phyloP scores from a whole-genome alignment of 2,329 filamentous ascomycete species.

The Didymosphaeria variabile region DNA sequence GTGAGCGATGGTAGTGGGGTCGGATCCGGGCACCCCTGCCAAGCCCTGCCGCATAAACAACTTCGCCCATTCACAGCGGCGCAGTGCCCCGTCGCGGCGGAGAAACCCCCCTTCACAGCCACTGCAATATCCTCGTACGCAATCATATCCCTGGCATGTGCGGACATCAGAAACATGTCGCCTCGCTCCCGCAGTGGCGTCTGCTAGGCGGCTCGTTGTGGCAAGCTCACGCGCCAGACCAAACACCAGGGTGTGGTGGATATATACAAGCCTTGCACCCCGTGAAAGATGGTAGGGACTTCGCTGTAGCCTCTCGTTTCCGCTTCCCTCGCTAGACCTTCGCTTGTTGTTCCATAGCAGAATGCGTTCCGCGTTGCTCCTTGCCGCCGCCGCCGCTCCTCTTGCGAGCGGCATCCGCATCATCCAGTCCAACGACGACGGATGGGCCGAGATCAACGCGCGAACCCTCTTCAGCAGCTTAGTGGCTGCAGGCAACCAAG shows the following conservation, averaged over 20 bases:
- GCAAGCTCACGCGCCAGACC: not conserved
- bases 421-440: slow-evolving; percentile 75
- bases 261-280: slow-evolving; percentile 7
- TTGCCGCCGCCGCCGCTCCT: slow-evolving; percentile 36
- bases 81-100: slow-evolving; percentile 30
- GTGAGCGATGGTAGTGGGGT: slow-evolving; percentile 21
- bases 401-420: slow-evolving; percentile 41
- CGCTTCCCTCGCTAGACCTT: slow-evolving; percentile 12
- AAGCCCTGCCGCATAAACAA: slow-evolving; percentile 23
- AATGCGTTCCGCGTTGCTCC: slow-evolving; percentile 38
- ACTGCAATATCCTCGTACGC: slow-evolving; percentile 35
- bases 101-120: slow-evolving; percentile 26
- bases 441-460: slow-evolving; percentile 75
- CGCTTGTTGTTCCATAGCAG: slow-evolving; percentile 47
- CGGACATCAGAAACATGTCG: slow-evolving; percentile 29
- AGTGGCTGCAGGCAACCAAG: slow-evolving; percentile 64
- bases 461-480: slow-evolving; percentile 68
- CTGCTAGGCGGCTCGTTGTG: not conserved
- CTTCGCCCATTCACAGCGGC: slow-evolving; percentile 36
- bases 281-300: not conserved
- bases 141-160: slow-evolving; percentile 32
- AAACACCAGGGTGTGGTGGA: not conserved
- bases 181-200: slow-evolving; percentile 15
- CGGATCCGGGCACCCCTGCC: slow-evolving; percentile 30
- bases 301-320: slow-evolving; percentile 9